Evolutionary conservation across 352 stramenopile species (phyloP), one percentile per base, ranked within the genome.

Genomic region (Globisporangium echinulatum): DNA sequence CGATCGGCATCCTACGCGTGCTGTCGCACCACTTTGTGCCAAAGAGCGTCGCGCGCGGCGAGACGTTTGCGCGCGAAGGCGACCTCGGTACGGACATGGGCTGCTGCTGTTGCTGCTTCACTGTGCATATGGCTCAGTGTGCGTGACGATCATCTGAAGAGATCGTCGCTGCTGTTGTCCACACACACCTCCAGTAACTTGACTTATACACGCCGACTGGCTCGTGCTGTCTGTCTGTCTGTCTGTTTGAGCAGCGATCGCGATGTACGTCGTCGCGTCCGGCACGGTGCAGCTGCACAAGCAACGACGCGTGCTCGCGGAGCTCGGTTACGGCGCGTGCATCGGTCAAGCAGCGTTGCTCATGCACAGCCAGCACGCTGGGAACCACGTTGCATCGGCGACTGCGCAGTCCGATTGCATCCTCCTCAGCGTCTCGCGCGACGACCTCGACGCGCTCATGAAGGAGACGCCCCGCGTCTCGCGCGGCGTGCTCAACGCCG

Each of bases 221-320:
- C 25, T 33, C 25, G 25, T 33, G 25, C 25, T 33, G 1, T 3
- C 1, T 33, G 25, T 33, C 25, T 33, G 25, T 3, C 40, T 44
- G 40, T 44, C 40, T 13, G 11, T 55, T 3, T 55, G 42, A 64
- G 14, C 59, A 94, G 85, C 85, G 52, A 81, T 72, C 15, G 71
- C 81, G 2, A 92, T 94, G 85, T 92, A 82, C 48, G 75, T 92
- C 8, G 74, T 94, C 54, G 85, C 85, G 3, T 66, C 64, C 7
- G 85, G 85, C 2, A 79, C 69, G 3, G 79, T 94, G 33, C 82
- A 94, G 56, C 73, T 92, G 14, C 85, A 94, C 60, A 92, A 92
- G 53, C 66, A 92, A 43, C 69, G 70, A 25, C 70, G 74, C 2
- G 76, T 92, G 46, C 58, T 94, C 1, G 73, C 82, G 0, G 79